Conservation (phyloP, 2,329 filamentous ascomycete species). For the Colletotrichum tropicale region DNA sequence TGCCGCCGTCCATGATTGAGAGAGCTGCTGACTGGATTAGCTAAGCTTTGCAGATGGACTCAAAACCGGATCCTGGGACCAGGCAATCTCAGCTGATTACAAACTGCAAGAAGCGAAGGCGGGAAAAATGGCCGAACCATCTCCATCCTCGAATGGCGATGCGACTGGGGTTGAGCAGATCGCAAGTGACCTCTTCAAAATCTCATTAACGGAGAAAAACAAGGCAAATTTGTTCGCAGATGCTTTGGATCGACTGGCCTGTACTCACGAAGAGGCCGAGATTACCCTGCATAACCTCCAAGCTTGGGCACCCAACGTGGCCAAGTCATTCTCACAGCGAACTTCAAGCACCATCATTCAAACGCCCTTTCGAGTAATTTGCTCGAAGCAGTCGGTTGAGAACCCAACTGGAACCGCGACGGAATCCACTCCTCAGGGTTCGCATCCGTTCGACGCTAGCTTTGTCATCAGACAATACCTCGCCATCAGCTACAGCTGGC, state of each 20-base stretch:
- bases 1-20: not conserved
- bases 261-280: not conserved
- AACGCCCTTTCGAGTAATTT: conserved; percentile 1
- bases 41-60: not conserved
- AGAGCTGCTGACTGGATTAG: not conserved
- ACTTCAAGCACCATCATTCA: not conserved
- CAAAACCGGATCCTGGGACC: not conserved
- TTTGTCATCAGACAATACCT: not conserved
- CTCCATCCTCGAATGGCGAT: not conserved
- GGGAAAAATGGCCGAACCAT: not conserved
- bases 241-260: not conserved
- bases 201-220: not conserved
- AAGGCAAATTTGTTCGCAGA: not conserved
- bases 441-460: not conserved
- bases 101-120: not conserved
- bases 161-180: not conserved
- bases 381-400: not conserved
- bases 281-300: not conserved
- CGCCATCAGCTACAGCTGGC: conserved; percentile 8
- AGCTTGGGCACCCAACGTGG: not conserved
- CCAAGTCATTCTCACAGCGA: not conserved
- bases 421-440: not conserved
- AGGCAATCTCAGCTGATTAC: not conserved
- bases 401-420: not conserved
- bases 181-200: not conserved